phyloP scores from a whole-genome alignment of 345 rosid genomes.

The Trapa incisa region DNA sequence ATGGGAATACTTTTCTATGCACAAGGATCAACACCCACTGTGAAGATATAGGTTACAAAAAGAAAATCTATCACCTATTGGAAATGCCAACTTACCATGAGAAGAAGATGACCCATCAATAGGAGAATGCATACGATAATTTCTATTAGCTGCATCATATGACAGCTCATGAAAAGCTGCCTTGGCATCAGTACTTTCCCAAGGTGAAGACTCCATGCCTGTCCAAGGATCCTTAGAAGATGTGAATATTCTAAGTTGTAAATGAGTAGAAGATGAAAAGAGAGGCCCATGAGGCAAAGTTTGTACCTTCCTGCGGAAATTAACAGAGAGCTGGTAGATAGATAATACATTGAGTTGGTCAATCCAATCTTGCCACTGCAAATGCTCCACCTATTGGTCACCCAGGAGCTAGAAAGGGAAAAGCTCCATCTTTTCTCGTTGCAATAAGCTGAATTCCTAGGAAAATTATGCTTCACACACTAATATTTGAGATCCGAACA shows the following conservation, averaged over 20 bases:
- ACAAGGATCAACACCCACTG: neutral
- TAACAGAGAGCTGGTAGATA: no score
- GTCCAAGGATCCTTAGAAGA: slow-evolving; percentile 16
- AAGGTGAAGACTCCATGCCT: slow-evolving; percentile 23
- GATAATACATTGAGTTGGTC: neutral
- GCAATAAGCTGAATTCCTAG: neutral
- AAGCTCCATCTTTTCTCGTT: neutral
- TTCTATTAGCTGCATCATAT: slow-evolving; percentile 43
- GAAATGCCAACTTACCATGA: slow-evolving; percentile 38
- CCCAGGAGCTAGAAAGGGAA: neutral
- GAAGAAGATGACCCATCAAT: slow-evolving; percentile 34
- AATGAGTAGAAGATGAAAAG: neutral
- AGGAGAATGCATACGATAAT: slow-evolving; percentile 63
- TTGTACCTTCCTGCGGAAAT: neutral
- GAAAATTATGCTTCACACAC: neutral
- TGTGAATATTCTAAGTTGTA: neutral
- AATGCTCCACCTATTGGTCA: neutral
- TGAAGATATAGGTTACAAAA: neutral
- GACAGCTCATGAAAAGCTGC: slow-evolving; percentile 43
- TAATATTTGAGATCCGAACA: neutral
- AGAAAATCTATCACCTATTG: neutral
- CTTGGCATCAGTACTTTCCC: slow-evolving; percentile 23
- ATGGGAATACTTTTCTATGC: no score
- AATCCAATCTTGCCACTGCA: neutral
- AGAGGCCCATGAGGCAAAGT: neutral